Evolutionary conservation across 208 protist genomes (phyloP), one percentile per base, ranked within the genome.

Genomic region (Lotmaria passim): DNA sequence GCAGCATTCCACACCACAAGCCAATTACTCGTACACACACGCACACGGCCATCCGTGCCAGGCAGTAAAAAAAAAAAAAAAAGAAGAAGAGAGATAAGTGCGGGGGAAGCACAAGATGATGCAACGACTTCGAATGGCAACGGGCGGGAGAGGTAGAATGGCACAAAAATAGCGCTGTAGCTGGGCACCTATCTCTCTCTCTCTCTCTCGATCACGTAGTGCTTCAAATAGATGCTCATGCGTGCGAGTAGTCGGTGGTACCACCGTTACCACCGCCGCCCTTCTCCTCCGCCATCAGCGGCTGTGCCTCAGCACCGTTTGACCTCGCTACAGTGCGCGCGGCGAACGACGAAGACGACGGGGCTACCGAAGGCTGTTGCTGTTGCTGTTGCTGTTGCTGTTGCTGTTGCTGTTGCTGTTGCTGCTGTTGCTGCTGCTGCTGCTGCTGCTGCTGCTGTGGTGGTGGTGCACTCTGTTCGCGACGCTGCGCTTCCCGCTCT

Each of bases 401-500:
- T 33, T 64, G 36, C 15, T 64, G 67, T 41, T n/a, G 55, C 46
- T 66, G 38, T 15, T 34, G 39, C 30, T 6, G 41, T 21, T 30
- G 21, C 21, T 30, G 24, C 47, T 36, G 57, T 44, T 24, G 52
- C 8, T 31, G 43, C 52, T 71, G 44, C 19, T 71, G 65, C 57
- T 11, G 51, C 41, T 64, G 33, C 17, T 47, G 46, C 36, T 15
- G 47, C 36, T n/a, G 34, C 24, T 21, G 57, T 26, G 46, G 33
- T 17, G 46, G 41, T 7, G 52, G 33, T 56, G 51, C 30, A 34
- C 30, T 44, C 56, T 63, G 57, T 19, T 51, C 41, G 10, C 34
- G 60, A 1, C 46, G 46, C 47, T 66, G 60, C 31, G 33, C 30
- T 46, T 56, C 46, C 33, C 69, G 66, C 59, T 75, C 47, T 47